Base-by-base conservation (phyloP, 1,284 basidiomycete species). In the Trametes pubescens region DNA sequence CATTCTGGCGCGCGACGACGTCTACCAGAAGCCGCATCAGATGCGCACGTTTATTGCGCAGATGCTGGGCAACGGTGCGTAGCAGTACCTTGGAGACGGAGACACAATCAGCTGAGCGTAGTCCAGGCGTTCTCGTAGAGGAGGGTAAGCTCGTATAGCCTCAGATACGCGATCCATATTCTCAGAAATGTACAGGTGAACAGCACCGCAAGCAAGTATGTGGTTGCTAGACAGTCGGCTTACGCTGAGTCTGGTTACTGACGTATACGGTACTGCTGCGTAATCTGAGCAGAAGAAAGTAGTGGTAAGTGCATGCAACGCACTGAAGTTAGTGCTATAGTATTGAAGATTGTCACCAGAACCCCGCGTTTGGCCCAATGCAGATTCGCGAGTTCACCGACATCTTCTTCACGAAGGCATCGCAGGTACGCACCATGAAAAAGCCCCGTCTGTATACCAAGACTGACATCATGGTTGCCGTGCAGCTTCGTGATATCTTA, bases 331-430 rank as follows among this genome's bases (percentile, higher is more conserved):
- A 6, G 7, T 13, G 6, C 34, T 35, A 6, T 13, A 35, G 13
- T 35, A 6, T 13, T 35, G 13, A 35, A 13, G 6, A 35, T 35
- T 13, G 34, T 13, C 34, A 6, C 34, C 34, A 74, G 86, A 88
- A 86, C 65, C 86, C 86, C n/a, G 86, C 85, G 0, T 88, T 89
- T 61, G 83, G 85, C 9, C 78, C 80, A 0, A 71, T 80, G 1
- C 83, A 86, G 65, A 80, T 88, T 32, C 76, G 86, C 2, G 83
- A 82, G 47, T 72, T 88, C 0, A 86, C 83, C 0, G 77, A 79
- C 22, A 79, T 87, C 18, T 87, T 89, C 64, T 62, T 86, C 2
- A 77, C 80, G 2, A 87, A 88, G 73, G 75, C 86, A 0, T 66
- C 78, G 0, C 76, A 83, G 69, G 86, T 86, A 46, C 34, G 67